Evolutionary conservation across 148 eudicot genomes (phyloP).

Genomic region (Vaccinium macrocarpon): DNA sequence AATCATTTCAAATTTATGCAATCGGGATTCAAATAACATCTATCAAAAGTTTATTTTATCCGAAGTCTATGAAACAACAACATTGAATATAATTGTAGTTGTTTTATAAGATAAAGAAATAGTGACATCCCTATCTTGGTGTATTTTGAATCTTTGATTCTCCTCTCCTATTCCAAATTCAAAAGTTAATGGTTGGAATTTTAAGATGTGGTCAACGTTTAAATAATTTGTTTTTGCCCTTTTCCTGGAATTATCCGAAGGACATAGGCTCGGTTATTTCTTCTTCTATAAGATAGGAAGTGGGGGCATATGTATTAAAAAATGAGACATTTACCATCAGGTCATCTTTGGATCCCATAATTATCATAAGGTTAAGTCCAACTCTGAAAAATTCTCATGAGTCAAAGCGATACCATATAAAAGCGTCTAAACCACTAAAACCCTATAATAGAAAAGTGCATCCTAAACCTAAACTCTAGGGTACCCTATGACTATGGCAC

Average conservation of each 20-base stretch:
- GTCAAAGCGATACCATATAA: too few relatives aligned
- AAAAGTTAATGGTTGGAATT: neutral
- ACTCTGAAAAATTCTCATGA: too few relatives aligned
- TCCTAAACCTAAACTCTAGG: too few relatives aligned
- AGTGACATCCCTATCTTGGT: neutral
- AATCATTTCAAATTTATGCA: neutral
- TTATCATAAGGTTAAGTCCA: too few relatives aligned
- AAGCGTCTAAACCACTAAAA: too few relatives aligned
- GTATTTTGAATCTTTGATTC: neutral
- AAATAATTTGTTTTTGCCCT: neutral
- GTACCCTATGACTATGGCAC: too few relatives aligned
- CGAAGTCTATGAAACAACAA: neutral
- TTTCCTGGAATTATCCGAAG: neutral
- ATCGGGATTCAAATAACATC: neutral
- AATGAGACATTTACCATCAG: too few relatives aligned
- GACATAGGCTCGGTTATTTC: too few relatives aligned
- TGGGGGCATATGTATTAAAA: too few relatives aligned
- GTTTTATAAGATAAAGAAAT: neutral
- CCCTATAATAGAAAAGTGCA: too few relatives aligned
- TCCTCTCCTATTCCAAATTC: neutral
- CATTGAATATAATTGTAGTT: neutral
- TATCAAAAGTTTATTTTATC: neutral
- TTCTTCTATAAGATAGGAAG: too few relatives aligned
- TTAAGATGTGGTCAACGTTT: neutral
- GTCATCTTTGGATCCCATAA: too few relatives aligned